phyloP scores from a whole-genome alignment of 163 green algal genomes.

The Prototheca wickerhamii region DNA sequence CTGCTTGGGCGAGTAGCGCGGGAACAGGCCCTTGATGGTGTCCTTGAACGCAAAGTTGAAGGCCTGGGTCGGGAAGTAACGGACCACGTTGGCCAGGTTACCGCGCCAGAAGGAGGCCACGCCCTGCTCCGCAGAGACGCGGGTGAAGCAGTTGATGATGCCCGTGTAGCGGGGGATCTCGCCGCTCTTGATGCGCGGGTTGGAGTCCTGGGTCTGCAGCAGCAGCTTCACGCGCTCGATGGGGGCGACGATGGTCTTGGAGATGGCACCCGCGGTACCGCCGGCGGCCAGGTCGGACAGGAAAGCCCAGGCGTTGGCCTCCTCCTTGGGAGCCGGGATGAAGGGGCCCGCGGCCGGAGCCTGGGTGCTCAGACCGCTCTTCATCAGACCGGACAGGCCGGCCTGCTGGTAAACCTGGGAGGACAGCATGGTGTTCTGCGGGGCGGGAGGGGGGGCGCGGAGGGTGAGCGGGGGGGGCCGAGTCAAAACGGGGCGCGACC shows the following conservation, averaged over 20 bases:
- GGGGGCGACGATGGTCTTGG: slow-evolving; percentile 92
- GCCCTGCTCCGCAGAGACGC: slow-evolving; percentile 74
- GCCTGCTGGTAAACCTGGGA: slow-evolving; percentile 45
- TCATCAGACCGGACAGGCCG: slow-evolving; percentile 41
- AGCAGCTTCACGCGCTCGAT: slow-evolving; percentile 99
- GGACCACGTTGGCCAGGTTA: slow-evolving; percentile 97
- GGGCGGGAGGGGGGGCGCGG: background rate
- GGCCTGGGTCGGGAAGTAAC: slow-evolving; percentile 87
- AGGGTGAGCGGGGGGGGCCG: background rate
- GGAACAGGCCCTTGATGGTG: slow-evolving; percentile 98
- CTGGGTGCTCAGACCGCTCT: slow-evolving; percentile 3
- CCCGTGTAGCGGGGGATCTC: slow-evolving; percentile 79
- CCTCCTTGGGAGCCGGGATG: slow-evolving; percentile 18
- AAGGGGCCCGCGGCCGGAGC: background rate
- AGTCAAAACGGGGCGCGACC: too few relatives aligned
- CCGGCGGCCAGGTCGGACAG: slow-evolving; percentile 65
- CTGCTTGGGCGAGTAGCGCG: slow-evolving; percentile 84
- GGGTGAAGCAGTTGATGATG: slow-evolving; percentile 94
- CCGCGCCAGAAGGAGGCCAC: slow-evolving; percentile 92
- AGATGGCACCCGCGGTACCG: slow-evolving; percentile 77
- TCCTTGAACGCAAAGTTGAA: slow-evolving; percentile 99
- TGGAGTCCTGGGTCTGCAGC: slow-evolving; percentile 88
- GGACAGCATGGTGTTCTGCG: slow-evolving; percentile 43
- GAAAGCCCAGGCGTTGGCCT: slow-evolving; percentile 43
- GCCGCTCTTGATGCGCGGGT: slow-evolving; percentile 70